phyloP scores from a whole-genome alignment of 768 basidiomycete species.

The Sarcodon sp. region DNA sequence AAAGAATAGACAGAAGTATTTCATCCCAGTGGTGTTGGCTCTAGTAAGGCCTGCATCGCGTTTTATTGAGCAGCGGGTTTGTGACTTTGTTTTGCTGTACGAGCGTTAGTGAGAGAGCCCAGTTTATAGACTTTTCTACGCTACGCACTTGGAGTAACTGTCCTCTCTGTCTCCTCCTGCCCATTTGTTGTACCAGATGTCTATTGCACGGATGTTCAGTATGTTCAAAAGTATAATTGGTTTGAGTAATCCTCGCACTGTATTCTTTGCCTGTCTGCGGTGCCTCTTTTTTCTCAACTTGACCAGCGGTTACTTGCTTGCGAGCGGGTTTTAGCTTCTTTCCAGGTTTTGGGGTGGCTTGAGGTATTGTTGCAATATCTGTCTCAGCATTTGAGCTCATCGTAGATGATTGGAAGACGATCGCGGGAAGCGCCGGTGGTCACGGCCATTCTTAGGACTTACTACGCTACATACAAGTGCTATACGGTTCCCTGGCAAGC shows the following conservation, averaged over 20 bases:
- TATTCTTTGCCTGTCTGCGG: conserved; percentile 94
- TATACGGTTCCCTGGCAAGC: too few relatives aligned
- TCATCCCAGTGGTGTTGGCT: conserved; percentile 86
- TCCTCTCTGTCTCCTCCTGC: conserved; percentile 99
- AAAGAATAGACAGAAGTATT: conserved; percentile 93
- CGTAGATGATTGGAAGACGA: neutral
- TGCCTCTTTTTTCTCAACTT: conserved; percentile 81
- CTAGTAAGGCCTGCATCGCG: conserved; percentile 88
- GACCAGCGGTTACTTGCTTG: conserved; percentile 84
- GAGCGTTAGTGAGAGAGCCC: neutral
- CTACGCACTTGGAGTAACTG: conserved; percentile 79
- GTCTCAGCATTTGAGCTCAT: neutral
- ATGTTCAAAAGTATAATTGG: neutral
- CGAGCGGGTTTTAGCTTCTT: conserved; percentile 87
- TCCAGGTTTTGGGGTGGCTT: conserved; percentile 11
- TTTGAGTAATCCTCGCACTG: conserved; percentile 40
- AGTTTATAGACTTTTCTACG: conserved; percentile 14
- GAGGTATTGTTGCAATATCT: neutral
- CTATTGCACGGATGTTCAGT: conserved; percentile 20
- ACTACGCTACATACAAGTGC: too few relatives aligned
- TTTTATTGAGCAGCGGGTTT: conserved; percentile 83
- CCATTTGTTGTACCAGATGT: conserved; percentile 99
- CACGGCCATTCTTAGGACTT: neutral
- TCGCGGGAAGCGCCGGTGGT: neutral
- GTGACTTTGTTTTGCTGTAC: conserved; percentile 81